Percentiles rank a stretch among this genome's conserved stretches.
phyloP scores from a whole-genome alignment of 2,329 filamentous ascomycete species.

The Scedosporium apiospermum region DNA sequence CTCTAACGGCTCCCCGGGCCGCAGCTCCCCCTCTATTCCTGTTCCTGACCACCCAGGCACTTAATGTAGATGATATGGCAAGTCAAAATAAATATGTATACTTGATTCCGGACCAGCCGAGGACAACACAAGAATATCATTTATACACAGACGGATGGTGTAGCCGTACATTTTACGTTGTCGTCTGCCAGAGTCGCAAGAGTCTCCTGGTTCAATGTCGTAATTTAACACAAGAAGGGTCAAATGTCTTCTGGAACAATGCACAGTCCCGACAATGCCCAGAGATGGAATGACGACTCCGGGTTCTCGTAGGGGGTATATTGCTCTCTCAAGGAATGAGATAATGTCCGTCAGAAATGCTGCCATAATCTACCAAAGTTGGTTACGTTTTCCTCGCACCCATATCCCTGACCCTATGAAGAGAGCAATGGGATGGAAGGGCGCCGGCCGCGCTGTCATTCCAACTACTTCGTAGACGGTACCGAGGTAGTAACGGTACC shows the following conservation, averaged over 20 bases:
- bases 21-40: neutral
- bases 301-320: neutral
- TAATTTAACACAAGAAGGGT: neutral
- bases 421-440: neutral
- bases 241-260: conserved; percentile 1
- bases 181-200: neutral
- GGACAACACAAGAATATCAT: neutral
- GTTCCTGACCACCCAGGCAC: neutral
- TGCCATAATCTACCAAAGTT: neutral
- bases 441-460: neutral
- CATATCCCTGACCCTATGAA: neutral
- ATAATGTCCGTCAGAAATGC: neutral
- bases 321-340: neutral
- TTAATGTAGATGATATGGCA: neutral
- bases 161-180: neutral
- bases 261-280: neutral
- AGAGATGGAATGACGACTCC: neutral
- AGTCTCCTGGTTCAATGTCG: neutral
- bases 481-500: neutral
- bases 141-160: neutral
- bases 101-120: neutral
- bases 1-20: neutral
- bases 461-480: neutral
- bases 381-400: neutral
- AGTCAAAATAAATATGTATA: neutral